These are phyloP conservation scores for Trametes cingulata DNA, from an alignment of 768 basidiomycete species.

Conservation along the genomic window DNA sequence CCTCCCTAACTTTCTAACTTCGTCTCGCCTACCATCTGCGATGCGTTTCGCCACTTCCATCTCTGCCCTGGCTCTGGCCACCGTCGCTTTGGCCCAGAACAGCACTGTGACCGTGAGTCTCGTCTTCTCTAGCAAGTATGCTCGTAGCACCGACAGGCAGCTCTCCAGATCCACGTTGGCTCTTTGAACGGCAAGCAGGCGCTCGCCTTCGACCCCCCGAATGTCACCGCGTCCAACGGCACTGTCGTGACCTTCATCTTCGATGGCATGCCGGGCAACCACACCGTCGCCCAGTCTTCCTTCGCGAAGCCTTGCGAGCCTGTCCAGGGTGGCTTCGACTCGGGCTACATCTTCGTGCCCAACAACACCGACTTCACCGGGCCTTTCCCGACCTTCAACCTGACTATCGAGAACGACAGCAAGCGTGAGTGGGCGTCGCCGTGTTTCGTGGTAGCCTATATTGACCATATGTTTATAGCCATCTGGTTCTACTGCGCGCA, in stretches of 20 bases:
- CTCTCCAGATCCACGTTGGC: constrained; percentile 42
- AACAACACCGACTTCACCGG: constrained; percentile 21
- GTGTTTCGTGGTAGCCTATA: neutral
- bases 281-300: constrained; percentile 53
- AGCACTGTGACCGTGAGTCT: constrained; percentile 9
- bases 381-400: constrained; percentile 44
- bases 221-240: constrained; percentile 44
- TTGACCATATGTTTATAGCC: constrained; percentile 31
- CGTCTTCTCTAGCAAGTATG: neutral
- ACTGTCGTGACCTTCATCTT: constrained; percentile 53
- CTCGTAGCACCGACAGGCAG: neutral
- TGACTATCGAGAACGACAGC: constrained; percentile 50
- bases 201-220: constrained; percentile 49
- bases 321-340: constrained; percentile 51
- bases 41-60: constrained; percentile 21
- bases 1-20: neutral
- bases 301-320: constrained; percentile 49
- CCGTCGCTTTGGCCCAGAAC: constrained; percentile 24
- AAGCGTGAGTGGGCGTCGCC: constrained; percentile 40
- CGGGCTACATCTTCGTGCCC: constrained; percentile 50
- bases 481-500: constrained; percentile 66
- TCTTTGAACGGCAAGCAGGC: constrained; percentile 29
- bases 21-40: constrained; percentile 6
- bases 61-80: constrained; percentile 21
- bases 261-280: constrained; percentile 52